These are phyloP conservation scores for Penicillium decumbens DNA, from an alignment of 2,329 filamentous ascomycete species.

Conservation along the genomic window DNA sequence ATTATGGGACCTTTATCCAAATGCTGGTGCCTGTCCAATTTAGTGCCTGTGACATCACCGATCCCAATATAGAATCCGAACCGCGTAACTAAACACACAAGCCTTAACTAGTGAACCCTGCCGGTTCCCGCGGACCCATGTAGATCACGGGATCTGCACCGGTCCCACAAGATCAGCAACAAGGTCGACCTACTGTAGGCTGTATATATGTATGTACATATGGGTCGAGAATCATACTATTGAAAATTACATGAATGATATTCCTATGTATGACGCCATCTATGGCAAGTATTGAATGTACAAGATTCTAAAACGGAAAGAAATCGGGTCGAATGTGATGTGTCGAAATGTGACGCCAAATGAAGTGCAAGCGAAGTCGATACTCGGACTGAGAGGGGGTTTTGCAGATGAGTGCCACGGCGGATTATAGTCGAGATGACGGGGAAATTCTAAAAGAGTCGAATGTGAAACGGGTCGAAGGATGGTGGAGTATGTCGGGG, in stretches of 20 bases:
- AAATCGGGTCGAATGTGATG: background rate
- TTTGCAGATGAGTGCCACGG: background rate
- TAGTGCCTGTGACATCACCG: no score
- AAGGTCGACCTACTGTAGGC: no score
- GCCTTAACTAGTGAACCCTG: no score
- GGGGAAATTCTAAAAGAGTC: background rate
- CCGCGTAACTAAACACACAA: no score
- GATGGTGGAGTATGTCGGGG: background rate
- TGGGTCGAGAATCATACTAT: background rate
- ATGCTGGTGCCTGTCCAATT: no score
- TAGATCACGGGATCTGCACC: no score
- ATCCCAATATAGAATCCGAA: no score
- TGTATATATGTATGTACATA: no score
- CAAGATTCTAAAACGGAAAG: background rate
- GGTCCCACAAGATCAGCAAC: no score
- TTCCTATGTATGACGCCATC: background rate
- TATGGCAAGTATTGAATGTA: constrained; percentile 6
- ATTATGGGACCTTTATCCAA: no score
- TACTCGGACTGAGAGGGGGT: background rate
- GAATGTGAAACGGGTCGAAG: background rate
- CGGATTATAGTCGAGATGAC: background rate
- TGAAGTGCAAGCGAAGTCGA: background rate
- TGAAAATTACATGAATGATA: background rate
- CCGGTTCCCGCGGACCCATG: no score
- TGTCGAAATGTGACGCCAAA: background rate